Percentiles rank a stretch among this genome's conserved stretches.
These are phyloP conservation scores for Tulasnella sp. DNA, from an alignment of 768 basidiomycete genomes.

Conservation along the genomic window DNA sequence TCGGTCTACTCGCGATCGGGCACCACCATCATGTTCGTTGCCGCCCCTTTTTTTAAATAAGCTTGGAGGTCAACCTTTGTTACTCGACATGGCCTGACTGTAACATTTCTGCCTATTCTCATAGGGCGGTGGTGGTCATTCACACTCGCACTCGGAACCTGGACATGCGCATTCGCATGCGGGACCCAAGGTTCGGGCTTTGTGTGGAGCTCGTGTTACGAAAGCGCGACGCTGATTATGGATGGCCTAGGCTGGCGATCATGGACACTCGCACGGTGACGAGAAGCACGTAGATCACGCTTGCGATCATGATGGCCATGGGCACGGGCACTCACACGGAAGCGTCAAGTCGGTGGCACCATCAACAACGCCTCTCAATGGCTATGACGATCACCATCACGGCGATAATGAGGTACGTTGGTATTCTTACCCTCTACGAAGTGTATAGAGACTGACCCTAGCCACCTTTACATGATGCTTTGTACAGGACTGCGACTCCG, in stretches of 20 bases:
- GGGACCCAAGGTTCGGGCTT: conserved; percentile 22
- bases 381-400: conserved; percentile 18
- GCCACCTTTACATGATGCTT: no score
- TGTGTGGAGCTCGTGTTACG: conserved; percentile 18
- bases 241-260: not conserved
- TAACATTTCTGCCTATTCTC: no score
- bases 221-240: not conserved
- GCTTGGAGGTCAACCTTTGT: not conserved
- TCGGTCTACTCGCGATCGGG: conserved; percentile 98
- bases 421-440: conserved; percentile 16
- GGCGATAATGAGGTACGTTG: conserved; percentile 20
- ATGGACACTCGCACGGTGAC: not conserved
- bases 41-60: not conserved
- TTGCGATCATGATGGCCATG: conserved; percentile 23
- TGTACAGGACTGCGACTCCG: no score
- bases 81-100: not conserved
- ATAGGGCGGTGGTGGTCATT: no score
- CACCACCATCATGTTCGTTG: conserved; percentile 72
- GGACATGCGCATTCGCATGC: conserved; percentile 47
- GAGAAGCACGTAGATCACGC: not conserved
- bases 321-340: conserved; percentile 3
- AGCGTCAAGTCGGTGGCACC: conserved; percentile 13
- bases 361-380: conserved; percentile 15
- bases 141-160: no score
- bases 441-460: conserved; percentile 18